phyloP scores from a whole-genome alignment of 1,284 basidiomycete species.

The Lentinus polychrous region DNA sequence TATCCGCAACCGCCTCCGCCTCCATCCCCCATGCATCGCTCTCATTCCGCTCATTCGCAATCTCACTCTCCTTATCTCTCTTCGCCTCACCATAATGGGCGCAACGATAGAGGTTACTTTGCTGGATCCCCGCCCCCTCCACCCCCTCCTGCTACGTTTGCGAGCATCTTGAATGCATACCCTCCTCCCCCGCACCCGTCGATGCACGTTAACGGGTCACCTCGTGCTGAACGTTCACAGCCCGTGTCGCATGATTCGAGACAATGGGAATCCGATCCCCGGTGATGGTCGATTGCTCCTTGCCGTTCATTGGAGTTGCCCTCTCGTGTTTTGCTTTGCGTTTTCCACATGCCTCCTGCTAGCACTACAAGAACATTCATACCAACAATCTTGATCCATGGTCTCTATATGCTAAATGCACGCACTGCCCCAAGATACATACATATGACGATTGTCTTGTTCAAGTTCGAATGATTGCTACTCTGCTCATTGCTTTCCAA shows the following conservation, averaged over 20 bases:
- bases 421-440: not conserved
- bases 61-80: not conserved
- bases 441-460: not conserved
- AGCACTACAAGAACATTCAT: not conserved
- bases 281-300: not conserved
- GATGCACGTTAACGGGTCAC: not conserved
- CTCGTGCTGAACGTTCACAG: not conserved
- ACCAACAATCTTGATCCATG: not conserved
- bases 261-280: not conserved
- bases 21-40: not conserved
- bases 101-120: not conserved
- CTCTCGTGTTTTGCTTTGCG: not conserved
- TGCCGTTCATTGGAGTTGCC: not conserved
- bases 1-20: slow-evolving; percentile 13
- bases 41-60: not conserved
- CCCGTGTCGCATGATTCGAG: too few relatives aligned
- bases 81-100: not conserved
- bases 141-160: slow-evolving; percentile 40
- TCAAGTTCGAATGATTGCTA: not conserved
- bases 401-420: not conserved
- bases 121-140: slow-evolving; percentile 16
- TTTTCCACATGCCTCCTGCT: not conserved
- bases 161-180: slow-evolving; percentile 62
- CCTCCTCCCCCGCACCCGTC: slow-evolving; percentile 22
- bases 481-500: not conserved